phyloP scores from a whole-genome alignment of 495 filamentous ascomycete genomes.

The Podospora anserina region DNA sequence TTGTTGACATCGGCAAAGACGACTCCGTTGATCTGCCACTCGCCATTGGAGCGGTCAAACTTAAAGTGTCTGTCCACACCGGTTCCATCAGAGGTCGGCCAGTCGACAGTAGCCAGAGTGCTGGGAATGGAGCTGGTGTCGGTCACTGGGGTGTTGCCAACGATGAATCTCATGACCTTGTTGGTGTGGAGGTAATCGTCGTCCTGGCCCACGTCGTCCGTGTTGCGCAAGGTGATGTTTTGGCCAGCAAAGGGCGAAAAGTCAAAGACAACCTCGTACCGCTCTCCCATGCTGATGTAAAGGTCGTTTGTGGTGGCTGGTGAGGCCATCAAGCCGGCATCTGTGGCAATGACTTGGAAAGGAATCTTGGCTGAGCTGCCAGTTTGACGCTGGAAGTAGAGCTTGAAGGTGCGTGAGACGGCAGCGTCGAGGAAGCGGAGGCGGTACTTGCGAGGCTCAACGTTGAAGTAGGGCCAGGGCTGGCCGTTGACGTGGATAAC shows the following conservation, averaged over 20 bases:
- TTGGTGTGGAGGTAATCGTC: constrained; percentile 48
- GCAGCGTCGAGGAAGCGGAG: constrained; percentile 51
- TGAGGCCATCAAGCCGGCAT: constrained; percentile 45
- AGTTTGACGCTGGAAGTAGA: constrained; percentile 38
- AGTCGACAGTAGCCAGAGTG: constrained; percentile 12
- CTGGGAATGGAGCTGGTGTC: constrained; percentile 23
- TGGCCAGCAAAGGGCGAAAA: constrained; percentile 47
- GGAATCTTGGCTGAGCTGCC: constrained; percentile 30
- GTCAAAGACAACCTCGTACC: constrained; percentile 55
- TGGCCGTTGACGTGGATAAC: constrained; percentile 56
- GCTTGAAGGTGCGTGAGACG: constrained; percentile 47
- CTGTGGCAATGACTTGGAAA: constrained; percentile 51
- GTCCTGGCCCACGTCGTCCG: constrained; percentile 40
- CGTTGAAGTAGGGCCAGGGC: constrained; percentile 53
- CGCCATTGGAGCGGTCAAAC: constrained; percentile 43
- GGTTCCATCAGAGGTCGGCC: constrained; percentile 22
- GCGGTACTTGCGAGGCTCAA: constrained; percentile 58
- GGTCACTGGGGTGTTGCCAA: constrained; percentile 35
- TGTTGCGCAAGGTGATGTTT: constrained; percentile 49
- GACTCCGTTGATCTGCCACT: constrained; percentile 53
- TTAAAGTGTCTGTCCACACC: constrained; percentile 38
- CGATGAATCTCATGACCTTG: constrained; percentile 54
- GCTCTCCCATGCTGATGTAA: constrained; percentile 52
- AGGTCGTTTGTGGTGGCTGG: constrained; percentile 38
- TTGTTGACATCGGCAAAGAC: constrained; percentile 49